Evolutionary conservation across 1,284 basidiomycete genomes (phyloP).

Genomic region (Coniophora puteana): DNA sequence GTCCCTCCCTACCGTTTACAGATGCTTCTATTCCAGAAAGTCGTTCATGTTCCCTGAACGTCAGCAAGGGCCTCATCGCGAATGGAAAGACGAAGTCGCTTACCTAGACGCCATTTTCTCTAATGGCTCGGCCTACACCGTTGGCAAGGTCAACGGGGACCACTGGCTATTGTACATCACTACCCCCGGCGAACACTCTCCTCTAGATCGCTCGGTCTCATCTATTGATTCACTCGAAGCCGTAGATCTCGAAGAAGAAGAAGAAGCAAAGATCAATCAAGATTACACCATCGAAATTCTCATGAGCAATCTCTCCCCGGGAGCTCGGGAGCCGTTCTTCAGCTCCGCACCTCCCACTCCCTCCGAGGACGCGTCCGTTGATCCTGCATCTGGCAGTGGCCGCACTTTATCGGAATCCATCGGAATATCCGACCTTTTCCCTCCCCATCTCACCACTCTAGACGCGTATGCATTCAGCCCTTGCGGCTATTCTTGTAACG

Average conservation of each 20-base stretch:
- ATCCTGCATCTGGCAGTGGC: conserved; percentile 60
- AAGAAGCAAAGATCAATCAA: conserved; percentile 7
- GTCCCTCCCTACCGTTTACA: conserved; percentile 71
- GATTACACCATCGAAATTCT: conserved; percentile 99
- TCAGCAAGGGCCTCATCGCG: conserved; percentile 90
- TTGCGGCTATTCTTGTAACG: conserved; percentile 97
- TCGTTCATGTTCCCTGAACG: conserved; percentile 99
- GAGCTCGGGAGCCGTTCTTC: conserved; percentile 79
- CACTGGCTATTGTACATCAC: conserved; percentile 98
- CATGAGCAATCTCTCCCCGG: conserved; percentile 89
- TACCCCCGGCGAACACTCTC: conserved; percentile 47
- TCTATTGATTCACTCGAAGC: conserved; percentile 12
- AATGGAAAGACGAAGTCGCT: conserved; percentile 93
- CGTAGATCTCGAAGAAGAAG: conserved; percentile 10
- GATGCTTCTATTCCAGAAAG: conserved; percentile 97
- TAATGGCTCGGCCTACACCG: conserved; percentile 90
- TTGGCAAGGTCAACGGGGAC: conserved; percentile 97
- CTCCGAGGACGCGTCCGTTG: conserved; percentile 26
- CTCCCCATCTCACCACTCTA: conserved; percentile 72
- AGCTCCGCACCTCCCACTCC: conserved; percentile 40
- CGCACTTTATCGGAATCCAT: conserved; percentile 65
- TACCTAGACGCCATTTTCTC: conserved; percentile 89
- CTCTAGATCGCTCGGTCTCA: too few relatives aligned
- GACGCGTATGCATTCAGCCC: conserved; percentile 95
- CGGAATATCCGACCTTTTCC: conserved; percentile 86